These are phyloP conservation scores for Saitozyma sp. DNA, from an alignment of 768 basidiomycete species.

Conservation along the genomic window DNA sequence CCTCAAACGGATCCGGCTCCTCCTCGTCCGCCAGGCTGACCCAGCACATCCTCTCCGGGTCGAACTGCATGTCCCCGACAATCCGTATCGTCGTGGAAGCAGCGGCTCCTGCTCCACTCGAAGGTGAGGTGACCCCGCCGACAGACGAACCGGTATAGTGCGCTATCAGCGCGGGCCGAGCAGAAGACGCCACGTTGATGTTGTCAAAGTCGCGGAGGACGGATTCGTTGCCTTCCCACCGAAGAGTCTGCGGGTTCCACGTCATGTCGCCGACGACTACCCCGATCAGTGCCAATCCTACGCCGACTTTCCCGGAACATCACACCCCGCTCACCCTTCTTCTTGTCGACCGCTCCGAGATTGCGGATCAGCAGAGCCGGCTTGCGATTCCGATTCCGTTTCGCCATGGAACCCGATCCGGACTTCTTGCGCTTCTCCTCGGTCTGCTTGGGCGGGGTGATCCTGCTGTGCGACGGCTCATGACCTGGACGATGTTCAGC, in stretches of 20 bases:
- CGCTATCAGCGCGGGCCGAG: slow-evolving; percentile 89
- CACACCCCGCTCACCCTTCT: slow-evolving; percentile 42
- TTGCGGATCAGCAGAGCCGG: slow-evolving; percentile 43
- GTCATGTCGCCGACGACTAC: slow-evolving; percentile 93
- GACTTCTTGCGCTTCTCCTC: slow-evolving; percentile 34
- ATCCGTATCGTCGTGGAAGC: slow-evolving; percentile 62
- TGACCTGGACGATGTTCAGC: neutral
- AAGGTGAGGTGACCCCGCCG: slow-evolving; percentile 3
- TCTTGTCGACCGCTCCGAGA: slow-evolving; percentile 46
- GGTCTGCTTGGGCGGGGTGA: neutral
- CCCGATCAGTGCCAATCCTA: neutral
- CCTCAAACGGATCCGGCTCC: slow-evolving; percentile 93
- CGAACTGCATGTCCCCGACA: slow-evolving; percentile 98
- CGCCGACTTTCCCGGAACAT: neutral
- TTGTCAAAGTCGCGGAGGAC: slow-evolving; percentile 84
- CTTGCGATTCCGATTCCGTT: slow-evolving; percentile 13
- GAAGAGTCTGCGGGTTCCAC: slow-evolving; percentile 85
- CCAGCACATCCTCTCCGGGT: slow-evolving; percentile 93
- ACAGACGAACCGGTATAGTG: slow-evolving; percentile 68
- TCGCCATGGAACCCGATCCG: slow-evolving; percentile 10
- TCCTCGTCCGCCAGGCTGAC: slow-evolving; percentile 79
- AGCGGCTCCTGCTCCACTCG: neutral
- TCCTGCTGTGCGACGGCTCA: neutral
- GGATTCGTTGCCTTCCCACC: slow-evolving; percentile 98
- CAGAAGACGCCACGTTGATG: slow-evolving; percentile 59